Evolutionary conservation across 352 stramenopile species (phyloP).

Genomic region (Phytophthora capsici): DNA sequence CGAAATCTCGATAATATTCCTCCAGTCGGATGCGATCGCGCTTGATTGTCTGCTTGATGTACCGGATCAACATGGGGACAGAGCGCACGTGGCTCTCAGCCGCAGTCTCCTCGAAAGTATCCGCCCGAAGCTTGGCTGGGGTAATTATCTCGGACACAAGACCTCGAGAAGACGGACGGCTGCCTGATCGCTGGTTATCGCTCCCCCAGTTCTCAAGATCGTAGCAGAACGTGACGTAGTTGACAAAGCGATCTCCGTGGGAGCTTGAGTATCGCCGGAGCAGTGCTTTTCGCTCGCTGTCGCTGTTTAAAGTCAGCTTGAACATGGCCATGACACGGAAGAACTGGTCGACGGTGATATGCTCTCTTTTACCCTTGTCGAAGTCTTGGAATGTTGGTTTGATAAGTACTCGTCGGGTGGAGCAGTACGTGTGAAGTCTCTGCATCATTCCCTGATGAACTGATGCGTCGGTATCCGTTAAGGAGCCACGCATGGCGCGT

Average conservation of each 20-base stretch:
- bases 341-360: slow-evolving; percentile 86
- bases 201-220: slow-evolving; percentile 69
- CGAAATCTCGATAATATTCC: slow-evolving; percentile 87
- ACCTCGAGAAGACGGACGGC: slow-evolving; percentile 50
- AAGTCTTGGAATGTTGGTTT: slow-evolving; percentile 89
- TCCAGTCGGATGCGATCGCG: slow-evolving; percentile 82
- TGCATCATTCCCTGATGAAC: slow-evolving; percentile 65
- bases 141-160: slow-evolving; percentile 70
- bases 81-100: slow-evolving; percentile 47
- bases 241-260: slow-evolving; percentile 79
- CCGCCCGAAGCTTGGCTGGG: slow-evolving; percentile 45
- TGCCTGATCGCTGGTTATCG: slow-evolving; percentile 35
- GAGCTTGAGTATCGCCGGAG: slow-evolving; percentile 75
- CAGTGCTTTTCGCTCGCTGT: slow-evolving; percentile 60
- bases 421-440: slow-evolving; percentile 62
- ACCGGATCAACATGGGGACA: slow-evolving; percentile 74
- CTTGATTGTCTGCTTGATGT: slow-evolving; percentile 85
- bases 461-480: slow-evolving; percentile 54
- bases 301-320: slow-evolving; percentile 62
- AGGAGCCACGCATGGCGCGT: slow-evolving; percentile 59
- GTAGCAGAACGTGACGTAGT: slow-evolving; percentile 87
- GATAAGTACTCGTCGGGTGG: slow-evolving; percentile 67
- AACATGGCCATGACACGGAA: slow-evolving; percentile 83
- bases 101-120: slow-evolving; percentile 46
- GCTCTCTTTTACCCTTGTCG: slow-evolving; percentile 73